A percentile compares a stretch with the other conserved stretches of the same genome.
Conservation (phyloP, 164 flowering plant genomes). For the Chimonanthus salicifolius region DNA sequence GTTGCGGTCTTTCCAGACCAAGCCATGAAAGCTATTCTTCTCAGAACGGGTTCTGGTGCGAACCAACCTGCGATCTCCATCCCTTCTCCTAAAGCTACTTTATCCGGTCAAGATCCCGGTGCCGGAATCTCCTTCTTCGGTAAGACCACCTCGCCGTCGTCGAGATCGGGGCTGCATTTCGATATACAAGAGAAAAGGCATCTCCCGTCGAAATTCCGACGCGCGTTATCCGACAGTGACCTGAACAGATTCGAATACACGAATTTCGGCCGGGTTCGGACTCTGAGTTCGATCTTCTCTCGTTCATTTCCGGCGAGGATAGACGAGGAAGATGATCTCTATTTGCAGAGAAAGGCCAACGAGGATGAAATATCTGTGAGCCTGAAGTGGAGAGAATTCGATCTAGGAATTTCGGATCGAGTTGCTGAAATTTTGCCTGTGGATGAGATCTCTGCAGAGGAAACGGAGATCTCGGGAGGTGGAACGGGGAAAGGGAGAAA, state of each 20-base stretch:
- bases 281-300: conserved; percentile 16
- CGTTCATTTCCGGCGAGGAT: conserved; percentile 31
- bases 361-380: conserved; percentile 6
- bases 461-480: conserved; percentile 24
- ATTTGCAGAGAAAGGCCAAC: not conserved
- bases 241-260: conserved; percentile 6
- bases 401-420: not conserved
- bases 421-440: conserved; percentile 14
- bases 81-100: conserved; percentile 19
- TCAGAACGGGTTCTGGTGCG: conserved; percentile 43
- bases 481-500: conserved; percentile 23
- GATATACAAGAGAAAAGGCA: conserved; percentile 10
- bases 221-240: conserved; percentile 38
- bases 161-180: conserved; percentile 23
- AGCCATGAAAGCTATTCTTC: conserved; percentile 38
- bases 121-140: conserved; percentile 25
- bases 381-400: conserved; percentile 5
- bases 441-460: conserved; percentile 20
- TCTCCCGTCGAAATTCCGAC: conserved; percentile 18
- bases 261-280: not conserved
- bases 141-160: conserved; percentile 14
- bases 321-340: conserved; percentile 32
- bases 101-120: conserved; percentile 17
- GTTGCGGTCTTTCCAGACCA: too few species aligned
- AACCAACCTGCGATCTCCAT: conserved; percentile 12